Base-by-base conservation (phyloP, 176 grass and related monocot species). In the Cenchrus fungigraminus region DNA sequence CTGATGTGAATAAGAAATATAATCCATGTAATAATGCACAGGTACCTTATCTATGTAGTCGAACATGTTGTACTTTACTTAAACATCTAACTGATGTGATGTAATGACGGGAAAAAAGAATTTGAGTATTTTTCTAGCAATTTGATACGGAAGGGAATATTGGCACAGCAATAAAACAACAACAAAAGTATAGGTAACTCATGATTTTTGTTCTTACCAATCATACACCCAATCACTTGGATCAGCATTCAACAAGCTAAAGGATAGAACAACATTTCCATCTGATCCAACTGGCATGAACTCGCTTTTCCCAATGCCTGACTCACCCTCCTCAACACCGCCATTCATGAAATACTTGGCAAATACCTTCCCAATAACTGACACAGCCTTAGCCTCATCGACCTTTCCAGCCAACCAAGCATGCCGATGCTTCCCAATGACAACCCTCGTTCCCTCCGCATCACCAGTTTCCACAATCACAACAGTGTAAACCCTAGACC, bases 231-330 rank as follows among this genome's bases (percentile, higher is more conserved):
- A 99, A 79, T 88, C 93, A 40, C 68, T 89, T 29, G 90, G 91
- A 88, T 99, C 79, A 63, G 94, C 88, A 96, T 96, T 96, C 76
- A 99, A 75, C 88, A 99, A 73, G 84, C 91, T 99, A 82, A 94
- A 99, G 0, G 97, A 99, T 40, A 96, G 90, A 79, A 95, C 86
- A 51, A 90, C 81, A 79, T 88, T 94, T 45, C 97, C 97, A 46
- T 99, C 97, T 12, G 91, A 95, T 20, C 97, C 97, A 69, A 96
- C 88, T 58, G 97, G 97, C 83, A 99, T 90, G 84, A 95, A 99
- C 78, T 96, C 91, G n/a, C 82, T 86, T 88, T 92, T 94, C 1
- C 88, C 89, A 47, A 87, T 84, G 65, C 84, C 83, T 50, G 87
- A 19, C 37, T 93, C 89, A 11, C 89, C 91, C 17, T 80, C 74